Conservation (phyloP, 495 filamentous ascomycete species). For the Staphylotrichum tortipilum region DNA sequence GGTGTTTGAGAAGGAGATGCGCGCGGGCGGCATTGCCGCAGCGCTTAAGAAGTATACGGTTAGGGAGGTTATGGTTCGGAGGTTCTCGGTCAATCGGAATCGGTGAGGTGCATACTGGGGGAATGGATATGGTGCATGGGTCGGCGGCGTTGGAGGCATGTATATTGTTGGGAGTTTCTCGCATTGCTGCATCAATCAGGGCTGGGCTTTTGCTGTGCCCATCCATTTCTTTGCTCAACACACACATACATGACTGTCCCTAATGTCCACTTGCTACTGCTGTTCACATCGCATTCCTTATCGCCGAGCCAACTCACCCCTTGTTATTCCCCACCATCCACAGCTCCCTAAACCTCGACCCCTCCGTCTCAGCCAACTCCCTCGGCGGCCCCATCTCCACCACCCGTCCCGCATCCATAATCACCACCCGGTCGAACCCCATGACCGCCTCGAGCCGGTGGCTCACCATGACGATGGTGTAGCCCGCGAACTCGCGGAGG, state of each 20-base stretch:
- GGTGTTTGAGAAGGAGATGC: constrained; percentile 29
- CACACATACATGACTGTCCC: no score
- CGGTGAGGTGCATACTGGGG: constrained; percentile 17
- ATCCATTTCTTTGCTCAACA: no score
- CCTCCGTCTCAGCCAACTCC: constrained; percentile 20
- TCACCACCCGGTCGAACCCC: constrained; percentile 38
- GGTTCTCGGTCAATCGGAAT: constrained; percentile 78
- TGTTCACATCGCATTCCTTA: no score
- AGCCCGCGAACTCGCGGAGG: constrained; percentile 31
- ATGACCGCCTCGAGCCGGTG: constrained; percentile 41
- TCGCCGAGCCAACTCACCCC: not conserved
- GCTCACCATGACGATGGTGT: constrained; percentile 41
- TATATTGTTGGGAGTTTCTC: no score
- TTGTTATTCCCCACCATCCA: constrained; percentile 18
- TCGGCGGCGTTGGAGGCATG: constrained; percentile 1
- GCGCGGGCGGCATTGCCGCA: constrained; percentile 47
- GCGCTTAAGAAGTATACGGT: constrained; percentile 66
- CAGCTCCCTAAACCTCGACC: constrained; percentile 31
- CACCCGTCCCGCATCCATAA: constrained; percentile 36
- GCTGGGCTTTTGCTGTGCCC: no score
- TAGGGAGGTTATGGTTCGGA: constrained; percentile 68
- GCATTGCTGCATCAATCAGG: no score
- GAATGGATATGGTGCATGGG: constrained; percentile 4
- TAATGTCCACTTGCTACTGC: no score
- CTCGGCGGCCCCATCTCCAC: constrained; percentile 35